Base-by-base conservation (phyloP, 352 stramenopile species). In the Discostella stelligera region DNA sequence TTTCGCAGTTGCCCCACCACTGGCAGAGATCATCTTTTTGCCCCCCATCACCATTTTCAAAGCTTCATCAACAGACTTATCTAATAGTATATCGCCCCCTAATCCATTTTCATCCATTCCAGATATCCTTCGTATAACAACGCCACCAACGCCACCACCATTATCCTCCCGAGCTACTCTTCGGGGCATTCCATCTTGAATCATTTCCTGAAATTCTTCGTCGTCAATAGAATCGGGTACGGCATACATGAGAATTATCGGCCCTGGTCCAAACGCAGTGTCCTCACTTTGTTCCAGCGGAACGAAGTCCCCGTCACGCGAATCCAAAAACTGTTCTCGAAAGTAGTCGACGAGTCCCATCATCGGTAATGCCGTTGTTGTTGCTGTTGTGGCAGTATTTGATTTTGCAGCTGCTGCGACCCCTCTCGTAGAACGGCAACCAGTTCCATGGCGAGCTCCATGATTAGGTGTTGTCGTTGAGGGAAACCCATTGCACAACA, bases 151-250 rank as follows among this genome's bases (percentile, higher is more conserved):
- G 13, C 50, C 66, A 5, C 27, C 27, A 32, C 27, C 27, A 32
- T 5, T n/a, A n/a, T n/a, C n/a, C n/a, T n/a, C n/a, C n/a, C n/a
- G n/a, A n/a, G n/a, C 27, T 32, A 32, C 27, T 30, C 74, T 64
- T 18, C 27, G 9, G 11, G 83, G 80, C 32, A 86, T 86, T 20
- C 81, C 86, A 62, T 91, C 83, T 49, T 49, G 3, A 3, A 88
- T 20, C 75, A 91, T 91, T 53, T 90, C 83, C 41, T 66, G 16
- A 0, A 90, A 46, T 68, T 91, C 83, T 0, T 84, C 83, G 32
- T 83, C 65, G 0, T 78, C 60, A 37, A 91, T 86, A 18, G 61
- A 67, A 20, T 73, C 18, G 13, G 83, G 83, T 46, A 86, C 66
- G 44, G 80, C 75, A 63, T 91, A 90, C 8, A 89, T 44, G 11